Percentiles rank a stretch among this genome's conserved stretches.
Evolutionary conservation across 129 eudicot species (phyloP).

Genomic region (Tagetes patula): DNA sequence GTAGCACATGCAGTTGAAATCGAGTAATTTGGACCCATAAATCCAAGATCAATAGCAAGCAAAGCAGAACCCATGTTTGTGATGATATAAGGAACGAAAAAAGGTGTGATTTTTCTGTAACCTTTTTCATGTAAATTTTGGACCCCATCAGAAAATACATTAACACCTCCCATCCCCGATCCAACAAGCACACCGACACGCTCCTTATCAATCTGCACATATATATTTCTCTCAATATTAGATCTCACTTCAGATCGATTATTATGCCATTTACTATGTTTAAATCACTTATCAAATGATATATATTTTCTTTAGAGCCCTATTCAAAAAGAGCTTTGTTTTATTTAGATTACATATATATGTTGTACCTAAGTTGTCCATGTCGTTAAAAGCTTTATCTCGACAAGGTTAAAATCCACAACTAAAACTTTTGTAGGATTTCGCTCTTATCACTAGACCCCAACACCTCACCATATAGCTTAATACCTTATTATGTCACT

Average conservation of each 20-base stretch:
- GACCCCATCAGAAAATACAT: conserved; percentile 77
- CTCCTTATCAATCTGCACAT: conserved; percentile 75
- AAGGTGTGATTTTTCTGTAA: conserved; percentile 69
- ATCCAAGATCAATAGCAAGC: conserved; percentile 85
- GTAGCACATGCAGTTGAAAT: conserved; percentile 97
- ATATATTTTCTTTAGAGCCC: too few relatives aligned
- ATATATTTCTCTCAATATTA: not conserved
- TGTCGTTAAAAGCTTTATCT: too few relatives aligned
- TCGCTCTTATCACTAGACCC: too few relatives aligned
- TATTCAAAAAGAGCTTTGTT: too few relatives aligned
- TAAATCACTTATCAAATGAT: too few relatives aligned
- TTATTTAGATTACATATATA: too few relatives aligned
- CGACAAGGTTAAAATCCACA: too few relatives aligned
- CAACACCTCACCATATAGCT: too few relatives aligned
- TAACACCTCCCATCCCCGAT: conserved; percentile 86
- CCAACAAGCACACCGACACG: conserved; percentile 85
- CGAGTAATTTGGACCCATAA: conserved; percentile 96
- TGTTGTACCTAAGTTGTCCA: too few relatives aligned
- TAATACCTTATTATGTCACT: too few relatives aligned
- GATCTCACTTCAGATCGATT: too few relatives aligned
- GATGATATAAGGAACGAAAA: conserved; percentile 87
- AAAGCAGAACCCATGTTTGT: conserved; percentile 92
- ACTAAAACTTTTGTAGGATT: too few relatives aligned
- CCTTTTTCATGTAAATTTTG: conserved; percentile 71
- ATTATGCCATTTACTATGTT: not conserved